Evolutionary conservation across 345 rosid species (phyloP).

Genomic region (Corymbia maculata): DNA sequence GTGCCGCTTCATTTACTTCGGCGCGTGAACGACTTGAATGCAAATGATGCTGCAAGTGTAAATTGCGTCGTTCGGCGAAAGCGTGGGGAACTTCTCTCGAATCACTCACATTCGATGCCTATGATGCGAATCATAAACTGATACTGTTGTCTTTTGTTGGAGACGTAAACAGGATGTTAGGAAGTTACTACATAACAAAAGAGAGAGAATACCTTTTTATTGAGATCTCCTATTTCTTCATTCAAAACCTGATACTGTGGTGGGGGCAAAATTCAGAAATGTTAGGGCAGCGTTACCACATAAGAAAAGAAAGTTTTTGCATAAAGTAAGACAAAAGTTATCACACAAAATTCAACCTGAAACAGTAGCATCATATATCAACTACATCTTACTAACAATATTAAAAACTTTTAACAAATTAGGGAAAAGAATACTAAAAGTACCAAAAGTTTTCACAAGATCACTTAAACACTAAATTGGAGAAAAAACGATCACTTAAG

Average conservation of each 20-base stretch:
- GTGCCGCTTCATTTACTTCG: neutral
- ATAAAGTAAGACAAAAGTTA: neutral
- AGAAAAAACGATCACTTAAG: no score
- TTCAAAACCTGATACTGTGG: neutral
- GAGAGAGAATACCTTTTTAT: neutral
- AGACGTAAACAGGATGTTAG: neutral
- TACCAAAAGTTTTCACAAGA: no score
- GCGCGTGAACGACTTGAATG: neutral
- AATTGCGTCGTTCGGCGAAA: neutral
- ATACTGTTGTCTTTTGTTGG: neutral
- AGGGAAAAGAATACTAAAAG: no score
- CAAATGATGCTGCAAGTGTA: neutral
- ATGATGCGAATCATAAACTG: neutral
- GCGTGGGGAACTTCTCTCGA: neutral
- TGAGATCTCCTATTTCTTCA: neutral
- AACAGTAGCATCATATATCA: neutral
- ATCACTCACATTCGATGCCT: neutral
- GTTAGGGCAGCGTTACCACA: neutral
- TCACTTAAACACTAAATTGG: no score
- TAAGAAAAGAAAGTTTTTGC: neutral
- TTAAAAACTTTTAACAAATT: neutral
- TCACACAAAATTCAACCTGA: neutral
- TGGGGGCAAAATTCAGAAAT: neutral
- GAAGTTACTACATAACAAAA: neutral
- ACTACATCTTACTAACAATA: neutral